A percentile compares a stretch with the other conserved stretches of the same genome.
Evolutionary conservation across 306 rosid species (phyloP).

Genomic region (Pyrus pyrifolia): DNA sequence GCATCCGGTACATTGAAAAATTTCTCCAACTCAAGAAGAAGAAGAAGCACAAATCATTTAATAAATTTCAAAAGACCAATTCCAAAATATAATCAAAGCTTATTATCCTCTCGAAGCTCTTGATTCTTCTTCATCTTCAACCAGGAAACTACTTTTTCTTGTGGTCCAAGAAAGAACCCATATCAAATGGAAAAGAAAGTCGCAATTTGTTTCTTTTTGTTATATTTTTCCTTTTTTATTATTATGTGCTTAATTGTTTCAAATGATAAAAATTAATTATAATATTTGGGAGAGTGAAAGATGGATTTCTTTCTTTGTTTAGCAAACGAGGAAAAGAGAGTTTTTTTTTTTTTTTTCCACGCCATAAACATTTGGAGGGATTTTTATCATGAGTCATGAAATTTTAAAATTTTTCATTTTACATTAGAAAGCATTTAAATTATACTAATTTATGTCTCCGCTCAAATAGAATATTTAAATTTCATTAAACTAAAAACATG

Average conservation of each 20-base stretch:
- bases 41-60: neutral
- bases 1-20: no score
- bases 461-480: no score
- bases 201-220: neutral
- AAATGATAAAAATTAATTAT: neutral
- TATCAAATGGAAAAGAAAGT: neutral
- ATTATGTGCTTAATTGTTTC: neutral
- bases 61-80: neutral
- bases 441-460: no score
- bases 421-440: no score
- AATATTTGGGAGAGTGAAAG: neutral
- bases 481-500: no score
- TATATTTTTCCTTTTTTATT: neutral
- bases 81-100: neutral
- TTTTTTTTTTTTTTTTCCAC: no score
- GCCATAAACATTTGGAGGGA: no score
- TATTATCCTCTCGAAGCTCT: neutral
- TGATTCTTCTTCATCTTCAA: neutral
- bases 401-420: no score
- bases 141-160: neutral
- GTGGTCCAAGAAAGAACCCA: neutral
- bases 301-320: neutral
- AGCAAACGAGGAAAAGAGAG: neutral
- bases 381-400: no score
- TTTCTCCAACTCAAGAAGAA: no score